These are phyloP conservation scores for Solanum sejunctum DNA, from an alignment of 257 asterid species.

Conservation along the genomic window DNA sequence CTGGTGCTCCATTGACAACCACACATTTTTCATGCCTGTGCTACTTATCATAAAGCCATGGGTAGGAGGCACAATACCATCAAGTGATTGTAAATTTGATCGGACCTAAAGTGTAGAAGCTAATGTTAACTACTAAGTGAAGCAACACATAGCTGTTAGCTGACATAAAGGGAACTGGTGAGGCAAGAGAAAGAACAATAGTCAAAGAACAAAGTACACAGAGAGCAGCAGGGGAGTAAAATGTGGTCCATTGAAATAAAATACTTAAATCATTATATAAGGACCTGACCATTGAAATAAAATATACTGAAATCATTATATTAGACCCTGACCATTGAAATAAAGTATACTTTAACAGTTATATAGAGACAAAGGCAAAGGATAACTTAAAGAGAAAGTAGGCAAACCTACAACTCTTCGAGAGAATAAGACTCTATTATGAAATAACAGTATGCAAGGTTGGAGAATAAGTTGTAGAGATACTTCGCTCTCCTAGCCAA, in stretches of 20 bases:
- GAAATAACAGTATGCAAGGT: not conserved
- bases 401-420: not conserved
- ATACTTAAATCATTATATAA: not conserved
- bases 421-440: not conserved
- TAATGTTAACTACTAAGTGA: not conserved
- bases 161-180: not conserved
- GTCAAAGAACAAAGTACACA: not conserved
- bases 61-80: constrained; percentile 88
- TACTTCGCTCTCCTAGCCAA: not conserved
- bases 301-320: not conserved
- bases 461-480: not conserved
- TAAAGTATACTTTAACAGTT: not conserved
- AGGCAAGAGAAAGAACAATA: not conserved
- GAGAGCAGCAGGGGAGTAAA: not conserved
- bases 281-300: not conserved
- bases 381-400: not conserved
- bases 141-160: not conserved
- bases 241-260: not conserved
- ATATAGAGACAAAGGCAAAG: not conserved
- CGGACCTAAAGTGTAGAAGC: constrained; percentile 50
- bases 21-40: constrained; percentile 76
- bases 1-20: constrained; percentile 99
- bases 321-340: not conserved
- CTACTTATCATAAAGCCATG: constrained; percentile 89
- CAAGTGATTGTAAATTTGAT: constrained; percentile 72